Percentiles rank a stretch among this genome's conserved stretches.
Conservation (phyloP, 2,329 filamentous ascomycete genomes). For the Mycogone perniciosa region DNA sequence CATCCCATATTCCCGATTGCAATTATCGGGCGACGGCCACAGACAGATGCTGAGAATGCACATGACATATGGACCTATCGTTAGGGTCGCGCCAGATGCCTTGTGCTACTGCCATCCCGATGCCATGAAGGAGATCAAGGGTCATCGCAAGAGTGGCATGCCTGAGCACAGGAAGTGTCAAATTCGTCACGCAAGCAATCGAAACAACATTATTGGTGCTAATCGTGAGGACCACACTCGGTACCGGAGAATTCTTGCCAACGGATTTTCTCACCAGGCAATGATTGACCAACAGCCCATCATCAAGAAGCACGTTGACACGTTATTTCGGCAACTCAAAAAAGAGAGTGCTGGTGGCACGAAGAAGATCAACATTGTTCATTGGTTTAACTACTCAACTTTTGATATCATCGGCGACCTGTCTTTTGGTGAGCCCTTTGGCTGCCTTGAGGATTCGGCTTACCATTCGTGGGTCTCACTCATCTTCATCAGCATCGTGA, state of each 20-base stretch:
- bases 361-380: slow-evolving; percentile 18
- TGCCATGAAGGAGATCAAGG: slow-evolving; percentile 15
- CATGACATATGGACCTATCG: slow-evolving; percentile 6
- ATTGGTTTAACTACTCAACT: slow-evolving; percentile 25
- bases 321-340: slow-evolving; percentile 18
- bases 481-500: slow-evolving; percentile 17
- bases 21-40: background rate
- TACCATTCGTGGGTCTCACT: slow-evolving; percentile 22
- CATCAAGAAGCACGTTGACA: slow-evolving; percentile 22
- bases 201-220: slow-evolving; percentile 16
- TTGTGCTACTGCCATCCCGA: slow-evolving; percentile 6
- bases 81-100: slow-evolving; percentile 6
- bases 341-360: slow-evolving; percentile 11
- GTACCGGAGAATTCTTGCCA: slow-evolving; percentile 20
- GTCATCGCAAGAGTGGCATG: slow-evolving; percentile 15
- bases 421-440: slow-evolving; percentile 24
- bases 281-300: slow-evolving; percentile 27
- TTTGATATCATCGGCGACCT: slow-evolving; percentile 28
- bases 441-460: slow-evolving; percentile 18
- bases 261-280: slow-evolving; percentile 24
- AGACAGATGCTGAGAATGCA: background rate
- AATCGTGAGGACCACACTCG: slow-evolving; percentile 17
- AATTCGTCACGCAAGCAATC: background rate
- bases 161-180: slow-evolving; percentile 12
- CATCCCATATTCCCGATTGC: background rate